These are phyloP conservation scores for Fusarium sp. DNA, from an alignment of 2,329 filamentous ascomycete species.

Conservation along the genomic window DNA sequence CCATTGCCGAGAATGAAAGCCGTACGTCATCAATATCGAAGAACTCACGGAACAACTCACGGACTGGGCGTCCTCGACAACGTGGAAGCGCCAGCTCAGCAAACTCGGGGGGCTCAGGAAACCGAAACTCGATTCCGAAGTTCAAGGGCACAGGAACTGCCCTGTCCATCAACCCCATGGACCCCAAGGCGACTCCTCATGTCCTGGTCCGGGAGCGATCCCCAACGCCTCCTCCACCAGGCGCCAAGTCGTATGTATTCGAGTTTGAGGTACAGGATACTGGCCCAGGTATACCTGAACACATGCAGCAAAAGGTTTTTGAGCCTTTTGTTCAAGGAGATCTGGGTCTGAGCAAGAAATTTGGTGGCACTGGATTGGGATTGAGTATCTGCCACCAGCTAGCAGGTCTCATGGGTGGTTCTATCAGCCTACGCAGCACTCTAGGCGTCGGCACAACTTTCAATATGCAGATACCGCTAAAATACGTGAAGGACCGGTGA, in stretches of 20 bases:
- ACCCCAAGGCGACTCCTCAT: slow-evolving; percentile 64
- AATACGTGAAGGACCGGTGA: slow-evolving; percentile 74
- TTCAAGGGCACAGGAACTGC: slow-evolving; percentile 60
- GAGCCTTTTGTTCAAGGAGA: slow-evolving; percentile 97
- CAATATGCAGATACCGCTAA: slow-evolving; percentile 83
- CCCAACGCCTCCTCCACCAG: slow-evolving; percentile 69
- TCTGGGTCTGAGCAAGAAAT: slow-evolving; percentile 87
- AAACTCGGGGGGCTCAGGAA: slow-evolving; percentile 62
- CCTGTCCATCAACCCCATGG: slow-evolving; percentile 71
- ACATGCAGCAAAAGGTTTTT: slow-evolving; percentile 85
- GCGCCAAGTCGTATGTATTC: slow-evolving; percentile 76
- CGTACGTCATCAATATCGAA: slow-evolving; percentile 65
- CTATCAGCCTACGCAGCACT: slow-evolving; percentile 76
- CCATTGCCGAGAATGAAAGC: slow-evolving; percentile 57
- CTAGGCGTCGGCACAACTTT: slow-evolving; percentile 83
- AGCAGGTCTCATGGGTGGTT: slow-evolving; percentile 84
- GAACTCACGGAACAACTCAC: slow-evolving; percentile 59
- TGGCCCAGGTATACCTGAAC: slow-evolving; percentile 83
- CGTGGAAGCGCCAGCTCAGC: slow-evolving; percentile 62
- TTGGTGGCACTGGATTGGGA: slow-evolving; percentile 87
- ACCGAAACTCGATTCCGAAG: slow-evolving; percentile 35
- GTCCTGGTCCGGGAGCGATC: slow-evolving; percentile 65
- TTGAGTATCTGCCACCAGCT: slow-evolving; percentile 91
- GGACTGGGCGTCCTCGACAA: slow-evolving; percentile 56
- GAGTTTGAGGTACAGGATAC: slow-evolving; percentile 92